phyloP scores from a whole-genome alignment of 495 filamentous ascomycete species.

The Annulohypoxylon nitens region DNA sequence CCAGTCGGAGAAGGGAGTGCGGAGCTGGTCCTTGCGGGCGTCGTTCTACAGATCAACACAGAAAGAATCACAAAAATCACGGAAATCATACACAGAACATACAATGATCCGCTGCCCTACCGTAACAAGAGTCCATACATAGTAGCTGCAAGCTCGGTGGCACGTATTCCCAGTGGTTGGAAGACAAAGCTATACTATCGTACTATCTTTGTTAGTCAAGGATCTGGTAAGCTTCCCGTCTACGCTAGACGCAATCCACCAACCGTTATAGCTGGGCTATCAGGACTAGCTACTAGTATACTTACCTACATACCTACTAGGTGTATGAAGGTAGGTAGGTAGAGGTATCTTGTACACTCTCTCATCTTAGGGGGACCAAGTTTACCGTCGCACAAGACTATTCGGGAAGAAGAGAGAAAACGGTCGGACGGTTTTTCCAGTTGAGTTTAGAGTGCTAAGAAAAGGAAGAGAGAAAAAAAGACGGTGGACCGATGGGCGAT shows the following conservation, averaged over 20 bases:
- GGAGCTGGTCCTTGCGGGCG: neutral
- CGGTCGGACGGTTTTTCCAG: constrained; percentile 21
- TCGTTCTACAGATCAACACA: constrained; percentile 7
- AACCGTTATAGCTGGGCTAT: constrained; percentile 42
- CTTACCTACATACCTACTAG: no score
- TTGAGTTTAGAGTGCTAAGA: neutral
- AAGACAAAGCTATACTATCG: constrained; percentile 24
- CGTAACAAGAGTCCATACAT: constrained; percentile 34
- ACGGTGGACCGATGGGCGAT: constrained; percentile 44
- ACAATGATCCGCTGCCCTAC: constrained; percentile 42
- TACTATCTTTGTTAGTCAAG: constrained; percentile 30
- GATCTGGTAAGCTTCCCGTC: constrained; percentile 38
- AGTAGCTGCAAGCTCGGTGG: constrained; percentile 38
- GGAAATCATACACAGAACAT: constrained; percentile 1
- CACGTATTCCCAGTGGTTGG: constrained; percentile 45
- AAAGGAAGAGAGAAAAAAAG: constrained; percentile 17
- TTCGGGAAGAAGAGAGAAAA: constrained; percentile 28
- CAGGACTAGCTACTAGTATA: neutral
- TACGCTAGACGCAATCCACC: constrained; percentile 26
- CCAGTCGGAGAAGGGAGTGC: constrained; percentile 25
- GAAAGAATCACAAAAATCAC: neutral
- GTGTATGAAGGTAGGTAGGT: neutral
- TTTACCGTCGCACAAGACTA: constrained; percentile 37
- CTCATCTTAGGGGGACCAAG: constrained; percentile 20
- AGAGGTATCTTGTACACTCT: no score